A percentile compares a stretch with the other conserved stretches of the same genome.
Evolutionary conservation across 2,329 filamentous ascomycete species (phyloP).

Genomic region (Diaporthe sp.): DNA sequence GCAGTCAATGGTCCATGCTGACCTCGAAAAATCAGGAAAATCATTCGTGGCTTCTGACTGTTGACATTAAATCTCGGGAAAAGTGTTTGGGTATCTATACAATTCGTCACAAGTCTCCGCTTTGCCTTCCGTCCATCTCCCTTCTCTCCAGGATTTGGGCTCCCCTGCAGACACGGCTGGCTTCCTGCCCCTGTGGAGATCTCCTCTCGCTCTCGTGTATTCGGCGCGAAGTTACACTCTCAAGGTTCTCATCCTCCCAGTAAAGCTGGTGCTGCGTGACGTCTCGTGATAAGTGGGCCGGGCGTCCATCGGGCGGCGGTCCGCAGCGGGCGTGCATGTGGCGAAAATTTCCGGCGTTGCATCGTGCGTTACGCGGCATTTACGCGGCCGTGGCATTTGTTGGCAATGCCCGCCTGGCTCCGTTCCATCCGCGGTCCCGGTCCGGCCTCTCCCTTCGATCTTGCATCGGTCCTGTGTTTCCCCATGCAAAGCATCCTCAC

Average conservation of each 20-base stretch:
- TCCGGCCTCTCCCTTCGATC: not conserved
- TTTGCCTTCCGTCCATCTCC: not conserved
- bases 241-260: constrained; percentile 6
- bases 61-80: not conserved
- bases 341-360: constrained; percentile 10
- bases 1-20: not conserved
- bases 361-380: constrained; percentile 10
- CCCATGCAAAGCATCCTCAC: not conserved
- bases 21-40: no score
- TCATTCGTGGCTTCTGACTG: not conserved
- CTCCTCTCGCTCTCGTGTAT: constrained; percentile 19
- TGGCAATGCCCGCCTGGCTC: not conserved
- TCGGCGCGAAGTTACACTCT: not conserved
- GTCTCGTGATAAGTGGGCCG: constrained; percentile 9
- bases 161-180: not conserved
- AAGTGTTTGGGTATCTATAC: constrained; percentile 21
- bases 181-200: constrained; percentile 1
- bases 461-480: not conserved
- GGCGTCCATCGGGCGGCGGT: not conserved
- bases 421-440: not conserved
- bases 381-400: not conserved
- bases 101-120: not conserved
- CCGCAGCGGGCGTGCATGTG: not conserved
- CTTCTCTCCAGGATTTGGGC: not conserved
- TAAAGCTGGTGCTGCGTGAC: constrained; percentile 7